Evolutionary conservation across 2,329 filamentous ascomycete species (phyloP), one percentile per base, ranked within the genome.

Genomic region (Hypoxylon sp.): DNA sequence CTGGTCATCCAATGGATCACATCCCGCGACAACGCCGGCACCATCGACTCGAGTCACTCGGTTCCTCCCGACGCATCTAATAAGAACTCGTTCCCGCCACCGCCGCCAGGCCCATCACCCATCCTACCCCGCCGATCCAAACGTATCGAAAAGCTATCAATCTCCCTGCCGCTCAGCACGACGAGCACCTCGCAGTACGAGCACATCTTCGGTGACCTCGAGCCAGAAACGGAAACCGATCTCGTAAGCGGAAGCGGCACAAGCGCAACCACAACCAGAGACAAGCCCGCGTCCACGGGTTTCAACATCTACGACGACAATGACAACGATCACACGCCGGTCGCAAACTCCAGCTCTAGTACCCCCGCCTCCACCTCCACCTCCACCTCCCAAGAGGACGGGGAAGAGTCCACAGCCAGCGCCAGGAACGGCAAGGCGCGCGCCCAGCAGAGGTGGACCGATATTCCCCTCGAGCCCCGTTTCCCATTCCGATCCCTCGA

Each of bases 1-100:
- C 61, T 83, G 3, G 78, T 86, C n/a, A 75, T 86, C 30, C 82
- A 86, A 58, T 86, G 82, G 82, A 77, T 84, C 30, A 79, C 76
- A 0, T 77, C 74, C 9, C 71, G 67, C 34, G 76, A 79, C 62
- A 75, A 70, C 44, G 68, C 69, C n/a, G 71, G 67, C 31, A 71
- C 45, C 8, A 4, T 11, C 20, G 37, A 15, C 17, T 11, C 37
- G 9, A 26, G 6, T 25, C 21, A 25, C 19, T 25, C 46, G 6
- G n/a, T 21, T 8, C 19, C 37, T 19, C 3, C 32, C 9, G 9
- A 65, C 8, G 35, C 26, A 59, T 59, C 25, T 49, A 40, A 11
- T 20, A 40, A 37, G 7, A 34, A 26, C 26, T n/a, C 8, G 9
- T 32, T 26, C 3, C 31, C 32, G 20, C 44, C 7, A 9, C 20